Base-by-base conservation (phyloP, 1,284 basidiomycete genomes). In the Marasmius fiardii region DNA sequence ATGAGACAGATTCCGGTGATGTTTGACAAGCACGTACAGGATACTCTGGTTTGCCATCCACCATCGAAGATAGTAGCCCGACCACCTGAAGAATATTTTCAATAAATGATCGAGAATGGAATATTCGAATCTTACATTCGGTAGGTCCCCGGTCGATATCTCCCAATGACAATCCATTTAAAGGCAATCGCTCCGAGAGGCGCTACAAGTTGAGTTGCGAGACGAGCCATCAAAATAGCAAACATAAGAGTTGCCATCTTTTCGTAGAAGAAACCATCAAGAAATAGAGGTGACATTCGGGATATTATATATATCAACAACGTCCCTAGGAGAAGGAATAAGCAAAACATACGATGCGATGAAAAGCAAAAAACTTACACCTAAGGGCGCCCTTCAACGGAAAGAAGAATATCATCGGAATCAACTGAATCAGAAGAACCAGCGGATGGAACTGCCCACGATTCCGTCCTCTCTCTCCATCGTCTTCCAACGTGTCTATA, bases 121-220 rank as follows among this genome's bases (percentile, higher is more conserved):
- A 45, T 10, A 11, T 28, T 16, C 26, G 26, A 54, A 56, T 54
- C 62, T 49, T 59, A 75, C 70, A 73, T 71, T 54, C 64, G 68
- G 60, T 78, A 74, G 3, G 63, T 69, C 12, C 75, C 76, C 1
- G 74, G 68, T 60, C 67, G 70, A 65, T 78, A 76, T 51, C 65
- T 66, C 8, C 76, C 75, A 41, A 79, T 76, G 48, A 77, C 68
- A 23, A 72, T 39, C 76, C 77, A 78, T 52, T 79, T 78, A 70
- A 77, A 74, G 3, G 67, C 26, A 51, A 78, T 74, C 1, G 74
- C 68, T 2, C 64, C 58, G 18, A 78, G 28, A 1, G 77, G 77
- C 35, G 68, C 70, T 16, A 74, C 51, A 41, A 73, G 64, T n/a
- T 71, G 65, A 12, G 67, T 66, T 4, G 60, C 55, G 11, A 71